Conservation (phyloP, 139 green algal genomes). For the Diplosphaera chodatii region DNA sequence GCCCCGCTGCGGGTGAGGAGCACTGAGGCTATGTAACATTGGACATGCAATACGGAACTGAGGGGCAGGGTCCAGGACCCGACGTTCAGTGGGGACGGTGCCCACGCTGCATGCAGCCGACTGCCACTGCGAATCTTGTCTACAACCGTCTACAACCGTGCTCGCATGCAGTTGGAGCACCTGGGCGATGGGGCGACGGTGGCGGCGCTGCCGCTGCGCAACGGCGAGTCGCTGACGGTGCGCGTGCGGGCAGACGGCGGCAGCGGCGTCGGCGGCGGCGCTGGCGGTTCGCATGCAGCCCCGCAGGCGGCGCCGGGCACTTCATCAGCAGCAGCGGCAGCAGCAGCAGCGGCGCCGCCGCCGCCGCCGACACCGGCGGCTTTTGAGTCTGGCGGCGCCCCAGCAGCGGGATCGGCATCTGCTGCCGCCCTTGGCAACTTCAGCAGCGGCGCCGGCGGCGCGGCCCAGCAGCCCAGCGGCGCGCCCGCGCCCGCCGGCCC, state of each 20-base stretch:
- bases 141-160: too few species aligned
- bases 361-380: background rate
- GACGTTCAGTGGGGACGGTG: too few species aligned
- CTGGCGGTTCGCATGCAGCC: background rate
- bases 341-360: background rate
- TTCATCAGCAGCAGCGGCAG: too few species aligned
- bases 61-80: too few species aligned
- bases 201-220: slow-evolving; percentile 22
- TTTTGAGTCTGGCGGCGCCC: too few species aligned
- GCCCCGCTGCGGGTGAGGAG: slow-evolving; percentile 31
- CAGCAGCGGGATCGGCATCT: too few species aligned
- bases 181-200: slow-evolving; percentile 10
- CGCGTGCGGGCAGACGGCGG: slow-evolving; percentile 1
- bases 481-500: background rate
- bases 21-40: too few species aligned
- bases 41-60: too few species aligned
- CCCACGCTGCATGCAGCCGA: too few species aligned
- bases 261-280: background rate
- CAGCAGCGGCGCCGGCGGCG: background rate
- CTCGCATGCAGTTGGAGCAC: background rate
- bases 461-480: background rate
- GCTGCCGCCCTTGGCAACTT: background rate
- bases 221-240: slow-evolving; percentile 58
- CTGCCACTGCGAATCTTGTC: too few species aligned
- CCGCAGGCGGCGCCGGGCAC: background rate